Base-by-base conservation (phyloP, 2,329 filamentous ascomycete genomes). In the Bisporella sp. region DNA sequence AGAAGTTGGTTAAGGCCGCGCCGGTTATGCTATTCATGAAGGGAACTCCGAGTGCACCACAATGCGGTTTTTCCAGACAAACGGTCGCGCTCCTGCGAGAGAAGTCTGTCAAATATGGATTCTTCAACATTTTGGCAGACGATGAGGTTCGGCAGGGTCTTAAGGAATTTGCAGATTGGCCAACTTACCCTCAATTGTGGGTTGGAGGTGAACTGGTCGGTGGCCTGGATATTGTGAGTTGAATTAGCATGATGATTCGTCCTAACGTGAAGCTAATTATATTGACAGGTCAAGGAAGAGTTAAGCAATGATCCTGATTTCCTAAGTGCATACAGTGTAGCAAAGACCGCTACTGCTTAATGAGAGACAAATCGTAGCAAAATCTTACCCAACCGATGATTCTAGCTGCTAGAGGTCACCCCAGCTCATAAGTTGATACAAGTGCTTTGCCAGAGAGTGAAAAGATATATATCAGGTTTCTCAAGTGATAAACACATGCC, bases 1-100 rank as follows among this genome's bases (percentile, higher is more conserved):
- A 72, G 21, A 87, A 95, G 60, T 77, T 99, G 35, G 92, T 97
- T 59, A 95, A 92, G 73, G 93, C 93, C 5, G 92, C 93, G 32
- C 89, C 91, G 0, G 91, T 99, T 32, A 99, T 99, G 93, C 76
- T 99, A 31, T 99, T 99, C 71, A 96, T 96, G 89, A 96, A 96
- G 73, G 91, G 90, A n/a, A 95, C 89, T 3, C 90, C 90, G 0
- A 88, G 84, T 57, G 79, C 82, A 32, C 90, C 90, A 1, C 87
- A 95, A 69, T 96, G 91, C 64, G 90, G 93, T 2, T 99, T 99
- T 71, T 95, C 89, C 59, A 55, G 92, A 59, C 90, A 96, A 72
- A 73, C 96, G 42, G 93, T 99, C 41, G 83, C 75, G 30, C 80
- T 99, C 44, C 72, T 99, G 62, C 81, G 93, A 47, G 92, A 97